phyloP scores from a whole-genome alignment of 2,329 filamentous ascomycete species.

The Teratosphaeria pseudoeucalypti region DNA sequence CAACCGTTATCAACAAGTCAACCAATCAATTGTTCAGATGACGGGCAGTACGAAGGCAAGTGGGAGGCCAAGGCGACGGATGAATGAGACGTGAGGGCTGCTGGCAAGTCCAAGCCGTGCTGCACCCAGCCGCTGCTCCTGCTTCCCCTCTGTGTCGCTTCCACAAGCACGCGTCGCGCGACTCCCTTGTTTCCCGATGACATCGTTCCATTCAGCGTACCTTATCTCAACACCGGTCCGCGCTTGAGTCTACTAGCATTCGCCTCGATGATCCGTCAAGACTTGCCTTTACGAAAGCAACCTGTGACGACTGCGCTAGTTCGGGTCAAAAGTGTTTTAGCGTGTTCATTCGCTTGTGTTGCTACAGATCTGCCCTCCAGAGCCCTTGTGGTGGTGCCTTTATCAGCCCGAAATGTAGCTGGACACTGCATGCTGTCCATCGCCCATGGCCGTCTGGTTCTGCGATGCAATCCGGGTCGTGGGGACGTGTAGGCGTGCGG shows the following conservation, averaged over 20 bases:
- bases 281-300: background rate
- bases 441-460: no score
- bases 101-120: background rate
- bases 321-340: background rate
- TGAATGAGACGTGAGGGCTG: background rate
- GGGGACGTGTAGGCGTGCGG: no score
- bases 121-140: background rate
- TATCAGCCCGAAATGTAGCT: no score
- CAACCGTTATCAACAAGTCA: no score
- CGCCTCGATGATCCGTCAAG: background rate
- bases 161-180: background rate
- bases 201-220: background rate
- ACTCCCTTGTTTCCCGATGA: background rate
- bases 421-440: no score
- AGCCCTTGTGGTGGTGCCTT: no score
- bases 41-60: background rate
- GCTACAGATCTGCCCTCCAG: background rate
- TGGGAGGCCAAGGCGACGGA: no score
- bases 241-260: background rate
- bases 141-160: background rate
- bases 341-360: background rate
- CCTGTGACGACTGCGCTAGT: background rate
- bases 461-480: no score
- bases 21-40: no score
- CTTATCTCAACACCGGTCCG: background rate